Evolutionary conservation across 2,329 filamentous ascomycete species (phyloP).

Genomic region (Bertia moriformis): DNA sequence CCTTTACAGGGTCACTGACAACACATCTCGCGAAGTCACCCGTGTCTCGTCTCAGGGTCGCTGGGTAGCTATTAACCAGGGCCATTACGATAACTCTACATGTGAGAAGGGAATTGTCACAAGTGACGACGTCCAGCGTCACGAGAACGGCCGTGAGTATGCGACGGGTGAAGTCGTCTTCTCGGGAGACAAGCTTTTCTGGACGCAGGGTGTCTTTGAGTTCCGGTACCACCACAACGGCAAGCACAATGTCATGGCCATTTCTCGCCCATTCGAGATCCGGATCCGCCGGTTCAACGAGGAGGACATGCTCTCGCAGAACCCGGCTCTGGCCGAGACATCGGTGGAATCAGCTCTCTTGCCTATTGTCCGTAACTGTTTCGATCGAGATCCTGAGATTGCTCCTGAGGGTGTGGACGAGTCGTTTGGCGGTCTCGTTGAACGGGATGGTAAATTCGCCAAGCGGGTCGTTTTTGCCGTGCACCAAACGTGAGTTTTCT

Average conservation of each 20-base stretch:
- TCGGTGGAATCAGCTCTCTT: conserved; percentile 67
- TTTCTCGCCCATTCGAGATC: conserved; percentile 87
- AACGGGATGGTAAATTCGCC: conserved; percentile 77
- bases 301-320: conserved; percentile 21
- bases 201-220: conserved; percentile 91
- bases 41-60: conserved; percentile 74
- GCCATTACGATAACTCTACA: conserved; percentile 60
- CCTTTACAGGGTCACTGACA: conserved; percentile 90
- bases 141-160: conserved; percentile 27
- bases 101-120: conserved; percentile 65
- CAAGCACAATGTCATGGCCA: conserved; percentile 82
- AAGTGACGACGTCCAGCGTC: conserved; percentile 46
- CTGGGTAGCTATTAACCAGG: conserved; percentile 70
- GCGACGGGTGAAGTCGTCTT: conserved; percentile 75
- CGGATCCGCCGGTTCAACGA: conserved; percentile 67
- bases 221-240: conserved; percentile 94
- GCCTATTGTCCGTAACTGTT: conserved; percentile 76
- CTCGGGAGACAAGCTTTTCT: conserved; percentile 86
- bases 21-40: conserved; percentile 70
- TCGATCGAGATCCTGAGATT: conserved; percentile 82
- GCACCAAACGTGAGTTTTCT: conserved; percentile 58
- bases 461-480: conserved; percentile 86
- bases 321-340: conserved; percentile 26
- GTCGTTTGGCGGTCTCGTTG: conserved; percentile 69
- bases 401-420: conserved; percentile 70